Evolutionary conservation across 805 yeast species (phyloP).

Genomic region (Schwanniomyces pseudopolymorphus): DNA sequence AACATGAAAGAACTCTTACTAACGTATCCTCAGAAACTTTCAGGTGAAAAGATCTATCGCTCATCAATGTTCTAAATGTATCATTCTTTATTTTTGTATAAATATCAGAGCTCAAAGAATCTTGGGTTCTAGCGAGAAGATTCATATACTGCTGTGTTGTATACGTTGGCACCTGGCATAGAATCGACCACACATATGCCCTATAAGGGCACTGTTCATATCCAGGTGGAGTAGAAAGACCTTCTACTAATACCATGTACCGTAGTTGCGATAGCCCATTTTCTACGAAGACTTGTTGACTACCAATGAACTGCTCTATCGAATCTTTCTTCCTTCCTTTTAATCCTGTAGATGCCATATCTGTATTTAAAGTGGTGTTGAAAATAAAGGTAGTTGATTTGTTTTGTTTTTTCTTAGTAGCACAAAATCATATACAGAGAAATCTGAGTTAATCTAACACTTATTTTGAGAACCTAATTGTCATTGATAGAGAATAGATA

Average conservation of each 20-base stretch:
- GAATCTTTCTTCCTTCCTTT: conserved; percentile 35
- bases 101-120: conserved; percentile 42
- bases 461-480: background rate
- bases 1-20: conserved; percentile 68
- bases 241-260: conserved; percentile 42
- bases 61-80: conserved; percentile 80
- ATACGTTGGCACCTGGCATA: conserved; percentile 61
- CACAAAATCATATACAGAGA: background rate
- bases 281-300: conserved; percentile 34
- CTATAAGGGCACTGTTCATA: conserved; percentile 65
- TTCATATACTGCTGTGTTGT: conserved; percentile 55
- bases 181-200: conserved; percentile 76
- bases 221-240: conserved; percentile 39
- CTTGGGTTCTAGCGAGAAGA: conserved; percentile 53
- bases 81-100: conserved; percentile 78
- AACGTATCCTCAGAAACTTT: conserved; percentile 70
- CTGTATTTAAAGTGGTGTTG: background rate
- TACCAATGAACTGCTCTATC: conserved; percentile 37
- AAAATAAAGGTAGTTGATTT: background rate
- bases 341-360: background rate
- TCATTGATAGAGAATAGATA: background rate
- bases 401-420: background rate
- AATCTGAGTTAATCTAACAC: background rate
- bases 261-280: conserved; percentile 34
- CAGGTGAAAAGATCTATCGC: conserved; percentile 62